Percentiles rank a stretch among this genome's conserved stretches.
phyloP scores from a whole-genome alignment of 192 early-diverging fungal genomes.

The Cladochytrium replicatum region DNA sequence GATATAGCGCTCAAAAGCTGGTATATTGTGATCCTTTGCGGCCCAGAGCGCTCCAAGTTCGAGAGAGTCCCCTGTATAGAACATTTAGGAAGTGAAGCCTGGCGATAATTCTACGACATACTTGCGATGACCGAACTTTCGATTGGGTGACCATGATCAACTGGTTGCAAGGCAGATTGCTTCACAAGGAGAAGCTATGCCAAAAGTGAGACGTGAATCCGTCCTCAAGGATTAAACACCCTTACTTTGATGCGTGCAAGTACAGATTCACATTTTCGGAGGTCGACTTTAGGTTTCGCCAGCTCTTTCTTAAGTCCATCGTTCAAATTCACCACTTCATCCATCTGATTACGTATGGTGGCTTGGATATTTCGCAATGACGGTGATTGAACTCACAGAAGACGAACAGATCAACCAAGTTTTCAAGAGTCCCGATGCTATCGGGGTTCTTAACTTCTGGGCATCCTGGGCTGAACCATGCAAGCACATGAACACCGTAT shows the following conservation, averaged over 20 bases:
- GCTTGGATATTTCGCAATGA: too few relatives aligned
- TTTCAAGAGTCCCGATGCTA: slow-evolving; percentile 4
- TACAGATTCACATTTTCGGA: slow-evolving; percentile 56
- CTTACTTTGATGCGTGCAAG: slow-evolving; percentile 62
- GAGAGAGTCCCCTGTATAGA: slow-evolving; percentile 75
- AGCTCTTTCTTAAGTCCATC: slow-evolving; percentile 64
- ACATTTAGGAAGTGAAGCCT: not conserved
- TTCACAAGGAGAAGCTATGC: too few relatives aligned
- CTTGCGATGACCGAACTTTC: too few relatives aligned
- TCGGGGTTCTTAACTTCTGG: slow-evolving; percentile 72
- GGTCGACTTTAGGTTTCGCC: slow-evolving; percentile 46
- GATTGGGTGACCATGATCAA: too few relatives aligned
- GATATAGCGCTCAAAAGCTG: slow-evolving; percentile 92
- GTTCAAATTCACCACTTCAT: slow-evolving; percentile 16
- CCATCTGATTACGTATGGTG: too few relatives aligned
- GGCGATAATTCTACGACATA: too few relatives aligned
- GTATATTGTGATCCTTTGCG: slow-evolving; percentile 76
- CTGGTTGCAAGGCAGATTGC: too few relatives aligned
- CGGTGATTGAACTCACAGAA: slow-evolving; percentile 16
- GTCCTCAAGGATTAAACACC: not conserved
- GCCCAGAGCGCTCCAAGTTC: slow-evolving; percentile 87
- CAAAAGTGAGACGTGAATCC: too few relatives aligned
- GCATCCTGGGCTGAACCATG: slow-evolving; percentile 86
- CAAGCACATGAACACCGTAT: slow-evolving; percentile 74
- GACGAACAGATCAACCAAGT: slow-evolving; percentile 22